phyloP scores from a whole-genome alignment of 1,284 basidiomycete genomes.

The Cystobasidium sp. region DNA sequence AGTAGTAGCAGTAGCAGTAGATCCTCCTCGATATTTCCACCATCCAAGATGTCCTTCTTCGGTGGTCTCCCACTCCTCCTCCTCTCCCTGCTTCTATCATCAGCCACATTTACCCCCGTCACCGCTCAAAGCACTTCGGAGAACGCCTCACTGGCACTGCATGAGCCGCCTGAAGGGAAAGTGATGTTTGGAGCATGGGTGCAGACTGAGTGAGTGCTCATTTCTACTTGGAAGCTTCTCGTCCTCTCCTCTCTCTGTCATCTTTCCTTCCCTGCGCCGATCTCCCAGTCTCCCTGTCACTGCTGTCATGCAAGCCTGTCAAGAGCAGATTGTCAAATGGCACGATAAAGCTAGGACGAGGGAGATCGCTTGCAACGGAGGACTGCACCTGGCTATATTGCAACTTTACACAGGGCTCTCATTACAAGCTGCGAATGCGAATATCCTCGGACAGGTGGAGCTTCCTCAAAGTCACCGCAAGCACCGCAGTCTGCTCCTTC shows the following conservation, averaged over 20 bases:
- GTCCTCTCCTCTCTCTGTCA: not conserved
- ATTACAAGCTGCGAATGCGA: no score
- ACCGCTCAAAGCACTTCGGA: constrained; percentile 4
- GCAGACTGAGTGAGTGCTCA: constrained; percentile 38
- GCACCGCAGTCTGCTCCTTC: no score
- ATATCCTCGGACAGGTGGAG: no score
- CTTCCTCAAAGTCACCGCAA: no score
- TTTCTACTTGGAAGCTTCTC: no score
- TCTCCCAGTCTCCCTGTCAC: not conserved
- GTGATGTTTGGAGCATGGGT: constrained; percentile 43
- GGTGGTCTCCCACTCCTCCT: not conserved
- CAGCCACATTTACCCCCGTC: not conserved
- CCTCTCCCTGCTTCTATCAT: not conserved
- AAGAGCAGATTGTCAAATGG: no score
- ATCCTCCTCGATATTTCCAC: not conserved
- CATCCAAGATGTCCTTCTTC: not conserved
- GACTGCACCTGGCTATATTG: no score
- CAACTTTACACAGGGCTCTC: no score
- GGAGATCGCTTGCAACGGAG: no score
- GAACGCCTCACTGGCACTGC: not conserved
- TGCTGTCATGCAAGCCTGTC: not conserved
- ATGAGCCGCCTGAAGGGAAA: constrained; percentile 39
- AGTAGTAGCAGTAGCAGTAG: not conserved
- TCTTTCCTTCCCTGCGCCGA: not conserved
- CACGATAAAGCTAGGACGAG: no score